Evolutionary conservation across 768 basidiomycete genomes (phyloP), one percentile per base, ranked within the genome.

Genomic region (Auricularia cornea): DNA sequence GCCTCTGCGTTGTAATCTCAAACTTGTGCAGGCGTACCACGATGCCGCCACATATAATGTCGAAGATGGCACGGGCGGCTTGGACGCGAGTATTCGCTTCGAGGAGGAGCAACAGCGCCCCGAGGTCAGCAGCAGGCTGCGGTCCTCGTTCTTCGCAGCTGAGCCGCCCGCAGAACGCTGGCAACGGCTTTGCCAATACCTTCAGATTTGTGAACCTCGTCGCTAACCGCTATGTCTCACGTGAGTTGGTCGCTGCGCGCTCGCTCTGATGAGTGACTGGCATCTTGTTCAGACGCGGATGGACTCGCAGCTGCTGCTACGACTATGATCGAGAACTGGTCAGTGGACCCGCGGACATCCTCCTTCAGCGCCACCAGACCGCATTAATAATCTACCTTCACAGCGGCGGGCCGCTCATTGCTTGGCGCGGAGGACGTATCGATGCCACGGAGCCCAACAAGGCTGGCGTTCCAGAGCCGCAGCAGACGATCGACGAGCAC

Each of bases 71-170:
- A 75, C 75, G 1, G 82, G 81, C 26, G 81, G 82, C n/a, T 51
- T 83, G 61, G 82, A 83, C 64, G 79, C 78, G 26, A 81, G 80
- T 8, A 75, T 83, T 63, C 77, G 73, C 26, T 82, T 80, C 61
- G 82, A 83, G 6, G 44, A 31, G 54, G 54, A 57, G 30, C 26
- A 28, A 10, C 16, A 26, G 6, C 23, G 54, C 18, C 26, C 23
- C 23, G 54, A 57, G 54, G 54, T 57, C 10, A 18, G 44, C 44
- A 4, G 8, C 29, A 26, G 16, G n/a, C n/a, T n/a, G n/a, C n/a
- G n/a, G n/a, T n/a, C 26, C 29, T 8, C 14, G 26, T 16, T 29
- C 26, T 10, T 10, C 54, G 30, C 10, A 30, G 20, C 16, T 10
- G 20, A 8, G 28, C 26, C 54, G 78, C 57, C 8, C 71, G 14